These are phyloP conservation scores for Castanospermum australe DNA, from an alignment of 306 rosid genomes.

Conservation along the genomic window DNA sequence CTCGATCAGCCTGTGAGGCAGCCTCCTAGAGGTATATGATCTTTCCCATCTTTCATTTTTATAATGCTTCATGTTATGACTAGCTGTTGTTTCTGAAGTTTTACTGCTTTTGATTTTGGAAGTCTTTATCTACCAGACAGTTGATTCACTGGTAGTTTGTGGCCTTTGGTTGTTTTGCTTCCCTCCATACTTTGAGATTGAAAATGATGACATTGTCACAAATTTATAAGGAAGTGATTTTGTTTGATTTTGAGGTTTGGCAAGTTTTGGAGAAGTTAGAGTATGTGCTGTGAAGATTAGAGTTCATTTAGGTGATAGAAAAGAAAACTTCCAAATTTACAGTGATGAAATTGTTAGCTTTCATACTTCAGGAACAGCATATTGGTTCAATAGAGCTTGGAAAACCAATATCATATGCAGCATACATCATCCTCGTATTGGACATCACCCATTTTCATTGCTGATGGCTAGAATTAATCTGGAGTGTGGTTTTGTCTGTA, in stretches of 20 bases:
- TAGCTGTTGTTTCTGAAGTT: background rate
- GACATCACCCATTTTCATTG: too few species aligned
- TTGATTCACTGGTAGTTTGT: too few species aligned
- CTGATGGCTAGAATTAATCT: too few species aligned
- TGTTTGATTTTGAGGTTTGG: background rate
- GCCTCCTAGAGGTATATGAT: conserved; percentile 59
- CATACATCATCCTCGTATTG: too few species aligned
- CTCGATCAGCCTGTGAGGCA: conserved; percentile 33
- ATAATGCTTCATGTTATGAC: background rate
- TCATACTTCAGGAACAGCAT: too few species aligned
- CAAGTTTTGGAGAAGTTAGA: background rate
- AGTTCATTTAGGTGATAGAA: too few species aligned
- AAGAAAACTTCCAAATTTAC: too few species aligned
- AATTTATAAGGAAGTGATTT: background rate
- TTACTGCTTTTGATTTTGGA: background rate
- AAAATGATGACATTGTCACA: background rate
- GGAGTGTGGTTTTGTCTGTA: too few species aligned
- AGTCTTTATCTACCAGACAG: background rate
- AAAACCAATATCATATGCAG: too few species aligned
- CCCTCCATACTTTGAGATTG: background rate
- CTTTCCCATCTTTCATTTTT: conserved; percentile 4
- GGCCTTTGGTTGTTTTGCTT: background rate
- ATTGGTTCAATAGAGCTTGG: too few species aligned
- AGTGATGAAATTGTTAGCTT: too few species aligned
- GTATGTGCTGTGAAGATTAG: too few species aligned